These are phyloP conservation scores for Nitzschia sp. DNA, from an alignment of 108 stramenopile genomes.

Conservation along the genomic window DNA sequence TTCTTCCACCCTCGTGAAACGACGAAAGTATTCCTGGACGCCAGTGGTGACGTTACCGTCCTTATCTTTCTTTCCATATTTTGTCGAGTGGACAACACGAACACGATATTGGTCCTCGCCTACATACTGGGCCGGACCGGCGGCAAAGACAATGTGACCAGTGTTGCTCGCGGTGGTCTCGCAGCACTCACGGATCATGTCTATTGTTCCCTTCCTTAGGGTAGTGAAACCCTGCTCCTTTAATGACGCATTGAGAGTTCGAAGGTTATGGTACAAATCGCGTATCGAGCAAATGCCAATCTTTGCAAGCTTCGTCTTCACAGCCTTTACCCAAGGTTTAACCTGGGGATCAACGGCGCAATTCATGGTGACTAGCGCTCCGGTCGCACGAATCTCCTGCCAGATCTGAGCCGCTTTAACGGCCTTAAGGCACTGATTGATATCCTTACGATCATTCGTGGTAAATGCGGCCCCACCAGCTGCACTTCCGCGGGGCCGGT, in stretches of 20 bases:
- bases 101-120: conserved; percentile 27
- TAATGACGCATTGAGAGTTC: conserved; percentile 5
- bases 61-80: conserved; percentile 16
- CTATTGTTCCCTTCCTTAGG: conserved; percentile 3
- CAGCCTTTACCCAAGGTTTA: conserved; percentile 18
- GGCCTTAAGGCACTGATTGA: conserved; percentile 21
- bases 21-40: conserved; percentile 30
- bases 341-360: conserved; percentile 17
- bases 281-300: conserved; percentile 13
- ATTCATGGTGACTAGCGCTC: conserved; percentile 21
- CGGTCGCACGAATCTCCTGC: conserved; percentile 1
- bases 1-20: conserved; percentile 3
- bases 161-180: conserved; percentile 21
- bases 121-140: conserved; percentile 16
- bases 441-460: conserved; percentile 17
- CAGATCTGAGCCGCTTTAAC: conserved; percentile 28
- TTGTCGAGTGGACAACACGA: conserved; percentile 38
- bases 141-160: conserved; percentile 36
- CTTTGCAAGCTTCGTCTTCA: conserved; percentile 7
- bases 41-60: conserved; percentile 19
- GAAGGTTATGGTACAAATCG: conserved; percentile 11
- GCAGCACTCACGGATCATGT: conserved; percentile 17
- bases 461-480: conserved; percentile 42
- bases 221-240: neutral
- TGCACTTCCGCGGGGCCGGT: conserved; percentile 30